Conservation (phyloP, 176 grass and related monocot genomes). For the Zizania latifolia region DNA sequence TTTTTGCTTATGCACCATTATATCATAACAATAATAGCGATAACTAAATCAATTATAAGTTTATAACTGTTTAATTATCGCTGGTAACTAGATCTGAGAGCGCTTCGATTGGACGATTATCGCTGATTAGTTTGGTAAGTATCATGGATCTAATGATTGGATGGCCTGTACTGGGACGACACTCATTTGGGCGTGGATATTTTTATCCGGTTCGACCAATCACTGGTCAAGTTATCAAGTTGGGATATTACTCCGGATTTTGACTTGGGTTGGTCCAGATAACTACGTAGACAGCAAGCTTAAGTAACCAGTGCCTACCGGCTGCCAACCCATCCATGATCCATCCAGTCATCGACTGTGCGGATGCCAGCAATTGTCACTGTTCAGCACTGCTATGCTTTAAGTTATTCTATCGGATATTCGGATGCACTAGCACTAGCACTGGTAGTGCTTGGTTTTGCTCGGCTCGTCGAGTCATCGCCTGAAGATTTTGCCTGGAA, state of each 20-base stretch:
- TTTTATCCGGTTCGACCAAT: not conserved
- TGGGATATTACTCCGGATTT: not conserved
- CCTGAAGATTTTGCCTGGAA: no score
- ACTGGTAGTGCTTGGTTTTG: no score
- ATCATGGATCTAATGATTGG: constrained; percentile 30
- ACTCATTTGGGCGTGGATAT: not conserved
- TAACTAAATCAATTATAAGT: no score
- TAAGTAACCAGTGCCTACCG: not conserved
- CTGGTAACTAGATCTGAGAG: not conserved
- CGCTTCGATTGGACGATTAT: not conserved
- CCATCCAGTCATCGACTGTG: not conserved
- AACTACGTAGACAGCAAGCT: not conserved
- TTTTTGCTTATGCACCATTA: no score
- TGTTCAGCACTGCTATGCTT: not conserved
- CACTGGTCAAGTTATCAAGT: not conserved
- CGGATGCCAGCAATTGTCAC: not conserved
- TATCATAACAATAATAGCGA: no score
- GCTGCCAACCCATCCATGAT: not conserved
- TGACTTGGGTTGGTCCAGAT: not conserved
- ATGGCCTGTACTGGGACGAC: not conserved
- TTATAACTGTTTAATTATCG: no score
- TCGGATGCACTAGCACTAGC: not conserved
- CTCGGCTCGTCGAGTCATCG: no score
- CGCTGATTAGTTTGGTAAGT: not conserved
- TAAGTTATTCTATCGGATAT: no score